These are phyloP conservation scores for Wallacemonas sp. DNA, from an alignment of 208 protist species.

Conservation along the genomic window DNA sequence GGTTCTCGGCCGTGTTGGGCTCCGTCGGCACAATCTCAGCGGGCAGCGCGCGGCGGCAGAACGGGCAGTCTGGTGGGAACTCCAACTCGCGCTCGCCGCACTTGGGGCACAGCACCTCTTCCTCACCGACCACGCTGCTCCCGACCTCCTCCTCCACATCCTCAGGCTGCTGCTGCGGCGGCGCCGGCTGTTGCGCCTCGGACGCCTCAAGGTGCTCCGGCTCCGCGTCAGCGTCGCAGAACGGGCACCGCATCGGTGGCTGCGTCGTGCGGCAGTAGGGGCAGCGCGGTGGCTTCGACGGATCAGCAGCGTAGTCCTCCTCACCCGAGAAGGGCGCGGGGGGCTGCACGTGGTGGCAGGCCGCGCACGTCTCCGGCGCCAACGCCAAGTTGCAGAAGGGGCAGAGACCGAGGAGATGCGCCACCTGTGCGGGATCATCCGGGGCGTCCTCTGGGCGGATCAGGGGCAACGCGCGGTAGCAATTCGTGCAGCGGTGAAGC, in stretches of 20 bases:
- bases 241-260: not conserved
- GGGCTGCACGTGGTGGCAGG: not conserved
- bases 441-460: not conserved
- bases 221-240: too few species aligned
- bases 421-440: not conserved
- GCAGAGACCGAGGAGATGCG: not conserved
- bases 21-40: slow-evolving; percentile 9
- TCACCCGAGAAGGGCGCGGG: not conserved
- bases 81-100: slow-evolving; percentile 8
- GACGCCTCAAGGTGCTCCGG: too few species aligned
- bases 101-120: slow-evolving; percentile 9
- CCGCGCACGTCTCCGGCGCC: not conserved
- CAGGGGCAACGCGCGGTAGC: not conserved
- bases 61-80: slow-evolving; percentile 17
- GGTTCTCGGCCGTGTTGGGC: slow-evolving; percentile 2
- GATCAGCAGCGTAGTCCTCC: slow-evolving; percentile 2
- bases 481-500: not conserved
- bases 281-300: slow-evolving; percentile 10
- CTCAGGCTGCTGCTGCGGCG: too few species aligned
- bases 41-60: slow-evolving; percentile 10
- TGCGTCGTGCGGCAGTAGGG: slow-evolving; percentile 5
- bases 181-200: too few species aligned
- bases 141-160: not conserved
- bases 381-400: not conserved
- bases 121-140: not conserved